Evolutionary conservation across 2,329 filamentous ascomycete species (phyloP).

Genomic region (Fusarium scirpi): DNA sequence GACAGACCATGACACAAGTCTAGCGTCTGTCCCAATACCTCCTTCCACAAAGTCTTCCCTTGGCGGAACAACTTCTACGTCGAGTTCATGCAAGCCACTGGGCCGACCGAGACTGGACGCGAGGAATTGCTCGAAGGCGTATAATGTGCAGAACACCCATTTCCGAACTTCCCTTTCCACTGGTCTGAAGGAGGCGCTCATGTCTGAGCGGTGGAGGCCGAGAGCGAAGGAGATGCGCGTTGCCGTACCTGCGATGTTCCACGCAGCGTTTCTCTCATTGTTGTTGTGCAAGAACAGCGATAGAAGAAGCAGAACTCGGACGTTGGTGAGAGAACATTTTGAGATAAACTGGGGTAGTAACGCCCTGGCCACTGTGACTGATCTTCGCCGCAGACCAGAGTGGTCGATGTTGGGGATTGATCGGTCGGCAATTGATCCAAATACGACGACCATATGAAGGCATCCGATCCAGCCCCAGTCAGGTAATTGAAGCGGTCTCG

Average conservation of each 20-base stretch:
- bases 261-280: conserved; percentile 55
- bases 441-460: conserved; percentile 54
- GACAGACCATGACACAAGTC: conserved; percentile 48
- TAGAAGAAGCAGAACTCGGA: conserved; percentile 26
- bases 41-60: conserved; percentile 47
- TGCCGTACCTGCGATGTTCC: conserved; percentile 52
- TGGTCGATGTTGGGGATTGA: conserved; percentile 46
- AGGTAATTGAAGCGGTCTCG: conserved; percentile 22
- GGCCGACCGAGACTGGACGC: conserved; percentile 53
- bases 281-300: conserved; percentile 54
- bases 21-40: conserved; percentile 46
- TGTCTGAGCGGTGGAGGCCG: conserved; percentile 50
- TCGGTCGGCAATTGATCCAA: conserved; percentile 50
- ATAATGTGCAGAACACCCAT: conserved; percentile 54
- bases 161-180: conserved; percentile 52
- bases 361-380: conserved; percentile 17
- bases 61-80: conserved; percentile 51
- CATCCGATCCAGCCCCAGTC: conserved; percentile 54
- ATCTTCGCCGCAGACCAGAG: conserved; percentile 39
- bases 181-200: conserved; percentile 48
- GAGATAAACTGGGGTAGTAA: conserved; percentile 35
- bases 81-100: conserved; percentile 51
- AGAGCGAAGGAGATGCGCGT: conserved; percentile 51
- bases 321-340: conserved; percentile 33
- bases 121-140: conserved; percentile 53